Percentiles rank a stretch among this genome's conserved stretches.
Evolutionary conservation across 805 yeast genomes (phyloP).

Genomic region (Sungouiozyma ichnusensis): DNA sequence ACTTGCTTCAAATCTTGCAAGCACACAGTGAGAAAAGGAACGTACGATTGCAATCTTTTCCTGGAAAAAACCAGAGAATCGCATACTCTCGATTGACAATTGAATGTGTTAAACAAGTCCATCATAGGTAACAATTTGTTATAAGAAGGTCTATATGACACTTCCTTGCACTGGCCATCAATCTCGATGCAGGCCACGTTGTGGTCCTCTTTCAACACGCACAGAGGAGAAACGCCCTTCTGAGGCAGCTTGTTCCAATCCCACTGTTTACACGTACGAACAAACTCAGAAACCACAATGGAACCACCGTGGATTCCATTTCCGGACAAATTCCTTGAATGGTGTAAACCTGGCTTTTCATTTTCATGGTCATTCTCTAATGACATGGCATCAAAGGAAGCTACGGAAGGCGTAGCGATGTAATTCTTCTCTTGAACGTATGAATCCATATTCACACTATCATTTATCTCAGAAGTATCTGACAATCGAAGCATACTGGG

Average conservation of each 20-base stretch:
- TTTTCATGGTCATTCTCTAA: background rate
- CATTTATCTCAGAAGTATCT: background rate
- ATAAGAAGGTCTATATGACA: conserved; percentile 19
- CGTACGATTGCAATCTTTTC: conserved; percentile 16
- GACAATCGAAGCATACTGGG: background rate
- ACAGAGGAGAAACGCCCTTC: conserved; percentile 11
- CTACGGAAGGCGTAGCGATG: background rate
- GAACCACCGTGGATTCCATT: conserved; percentile 13
- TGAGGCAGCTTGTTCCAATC: conserved; percentile 23
- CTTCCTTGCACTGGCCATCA: conserved; percentile 18
- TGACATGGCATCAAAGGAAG: background rate
- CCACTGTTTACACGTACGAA: conserved; percentile 10
- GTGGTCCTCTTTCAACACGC: conserved; percentile 8
- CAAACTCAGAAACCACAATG: conserved; percentile 9
- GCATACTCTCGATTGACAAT: conserved; percentile 12
- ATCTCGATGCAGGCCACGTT: conserved; percentile 13
- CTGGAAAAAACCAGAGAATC: conserved; percentile 16
- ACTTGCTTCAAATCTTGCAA: conserved; percentile 13
- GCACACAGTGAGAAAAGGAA: conserved; percentile 12
- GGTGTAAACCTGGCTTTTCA: background rate
- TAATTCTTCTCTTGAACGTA: background rate
- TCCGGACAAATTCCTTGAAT: background rate
- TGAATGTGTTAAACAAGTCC: conserved; percentile 21
- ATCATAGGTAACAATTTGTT: conserved; percentile 17
- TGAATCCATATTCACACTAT: background rate